Percentiles rank a stretch among this genome's conserved stretches.
Conservation (phyloP, 2,329 filamentous ascomycete species). For the Scleromitrula shiraiana region DNA sequence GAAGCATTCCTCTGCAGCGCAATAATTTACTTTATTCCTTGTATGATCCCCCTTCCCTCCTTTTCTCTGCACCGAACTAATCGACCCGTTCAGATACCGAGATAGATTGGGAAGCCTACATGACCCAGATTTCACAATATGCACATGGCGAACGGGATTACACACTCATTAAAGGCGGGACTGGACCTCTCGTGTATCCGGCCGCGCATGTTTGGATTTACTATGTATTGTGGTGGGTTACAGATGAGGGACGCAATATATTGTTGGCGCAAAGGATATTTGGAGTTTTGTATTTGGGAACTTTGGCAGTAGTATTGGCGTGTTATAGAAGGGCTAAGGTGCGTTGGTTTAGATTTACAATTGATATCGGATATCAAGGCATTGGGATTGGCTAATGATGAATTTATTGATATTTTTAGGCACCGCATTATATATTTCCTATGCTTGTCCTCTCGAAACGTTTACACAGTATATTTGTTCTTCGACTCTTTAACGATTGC, state of each 20-base stretch:
- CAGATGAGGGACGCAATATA: constrained; percentile 68
- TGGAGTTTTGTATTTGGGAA: constrained; percentile 66
- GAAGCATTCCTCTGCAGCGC: constrained; percentile 25
- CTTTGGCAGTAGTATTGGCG: constrained; percentile 67
- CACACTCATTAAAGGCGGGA: constrained; percentile 73
- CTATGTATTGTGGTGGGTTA: constrained; percentile 68
- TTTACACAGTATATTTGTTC: constrained; percentile 84
- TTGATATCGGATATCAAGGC: too few species aligned
- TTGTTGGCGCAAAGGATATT: constrained; percentile 78
- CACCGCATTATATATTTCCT: constrained; percentile 79
- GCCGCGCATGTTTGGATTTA: constrained; percentile 92
- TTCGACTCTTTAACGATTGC: constrained; percentile 93
- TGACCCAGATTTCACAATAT: constrained; percentile 82
- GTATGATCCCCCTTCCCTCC: constrained; percentile 13
- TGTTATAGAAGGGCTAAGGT: constrained; percentile 74
- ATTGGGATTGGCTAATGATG: constrained; percentile 9
- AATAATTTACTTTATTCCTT: constrained; percentile 26
- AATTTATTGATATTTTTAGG: constrained; percentile 38
- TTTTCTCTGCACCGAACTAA: not conserved
- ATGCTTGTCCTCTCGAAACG: constrained; percentile 84
- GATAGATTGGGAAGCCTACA: constrained; percentile 96
- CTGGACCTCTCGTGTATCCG: constrained; percentile 91
- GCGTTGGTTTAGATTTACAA: constrained; percentile 10
- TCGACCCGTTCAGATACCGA: constrained; percentile 63
- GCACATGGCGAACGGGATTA: constrained; percentile 84